Evolutionary conservation across 345 rosid species (phyloP).

Genomic region (Salix viminalis): DNA sequence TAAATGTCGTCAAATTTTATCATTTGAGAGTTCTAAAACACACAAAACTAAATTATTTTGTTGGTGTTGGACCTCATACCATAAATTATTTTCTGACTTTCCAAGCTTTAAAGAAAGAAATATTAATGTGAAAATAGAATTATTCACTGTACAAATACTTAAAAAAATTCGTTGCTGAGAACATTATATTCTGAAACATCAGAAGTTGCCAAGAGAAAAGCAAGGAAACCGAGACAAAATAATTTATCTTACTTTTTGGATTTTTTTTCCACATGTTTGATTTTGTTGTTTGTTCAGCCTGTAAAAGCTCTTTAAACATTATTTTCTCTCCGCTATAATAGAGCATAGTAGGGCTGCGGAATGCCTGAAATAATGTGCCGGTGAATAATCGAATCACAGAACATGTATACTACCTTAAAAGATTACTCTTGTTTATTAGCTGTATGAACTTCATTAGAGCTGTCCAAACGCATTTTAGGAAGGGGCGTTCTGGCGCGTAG

Average conservation of each 20-base stretch:
- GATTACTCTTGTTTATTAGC: slow-evolving; percentile 23
- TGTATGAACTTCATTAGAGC: slow-evolving; percentile 36
- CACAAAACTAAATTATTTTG: no score
- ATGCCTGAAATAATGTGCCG: slow-evolving; percentile 13
- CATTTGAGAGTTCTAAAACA: no score
- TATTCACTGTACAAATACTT: no score
- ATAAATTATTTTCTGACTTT: no score
- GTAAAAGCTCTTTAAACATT: slow-evolving; percentile 17
- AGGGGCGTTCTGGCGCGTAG: background rate
- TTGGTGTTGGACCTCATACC: no score
- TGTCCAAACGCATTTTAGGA: slow-evolving; percentile 34
- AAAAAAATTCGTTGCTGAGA: no score
- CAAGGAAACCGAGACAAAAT: background rate
- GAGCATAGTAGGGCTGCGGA: slow-evolving; percentile 14
- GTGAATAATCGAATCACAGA: slow-evolving; percentile 21
- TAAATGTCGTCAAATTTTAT: no score
- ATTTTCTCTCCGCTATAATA: slow-evolving; percentile 34
- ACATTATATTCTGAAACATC: no score
- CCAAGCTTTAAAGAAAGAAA: no score
- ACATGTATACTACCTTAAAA: background rate
- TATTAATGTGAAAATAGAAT: no score
- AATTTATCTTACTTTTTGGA: background rate
- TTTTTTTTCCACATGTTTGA: slow-evolving; percentile 24
- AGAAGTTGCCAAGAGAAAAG: background rate
- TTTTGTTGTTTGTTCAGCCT: slow-evolving; percentile 17